Percentiles rank a stretch among this genome's conserved stretches.
Evolutionary conservation across 2,329 filamentous ascomycete species (phyloP).

Genomic region (Herpotrichia juniperi): DNA sequence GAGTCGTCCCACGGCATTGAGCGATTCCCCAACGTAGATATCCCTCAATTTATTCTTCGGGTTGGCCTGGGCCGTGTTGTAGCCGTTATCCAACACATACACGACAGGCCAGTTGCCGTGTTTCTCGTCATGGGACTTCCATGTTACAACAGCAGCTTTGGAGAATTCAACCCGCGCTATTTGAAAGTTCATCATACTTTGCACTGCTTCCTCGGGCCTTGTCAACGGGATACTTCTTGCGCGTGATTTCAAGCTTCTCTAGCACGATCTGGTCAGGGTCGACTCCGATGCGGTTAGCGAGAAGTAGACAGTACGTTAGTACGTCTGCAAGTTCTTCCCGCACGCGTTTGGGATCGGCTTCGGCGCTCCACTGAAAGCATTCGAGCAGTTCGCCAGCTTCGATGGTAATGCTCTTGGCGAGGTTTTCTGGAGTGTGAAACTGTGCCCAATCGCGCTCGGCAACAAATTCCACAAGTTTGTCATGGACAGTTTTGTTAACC

Average conservation of each 20-base stretch:
- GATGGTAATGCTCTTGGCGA: conserved; percentile 18
- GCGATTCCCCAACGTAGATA: no score
- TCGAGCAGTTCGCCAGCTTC: conserved; percentile 19
- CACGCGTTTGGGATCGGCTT: conserved; percentile 14
- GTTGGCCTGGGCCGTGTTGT: no score
- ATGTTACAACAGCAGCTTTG: conserved; percentile 11
- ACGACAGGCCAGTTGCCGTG: no score
- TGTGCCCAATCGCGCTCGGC: conserved; percentile 21
- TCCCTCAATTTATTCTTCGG: no score
- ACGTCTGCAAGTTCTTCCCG: conserved; percentile 18
- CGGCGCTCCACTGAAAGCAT: conserved; percentile 18
- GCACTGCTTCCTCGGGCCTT: conserved; percentile 14
- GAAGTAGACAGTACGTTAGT: conserved; percentile 15
- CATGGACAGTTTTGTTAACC: conserved; percentile 12
- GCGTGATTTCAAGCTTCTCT: conserved; percentile 18
- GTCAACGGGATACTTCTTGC: conserved; percentile 20
- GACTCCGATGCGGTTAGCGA: conserved; percentile 13
- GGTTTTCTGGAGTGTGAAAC: conserved; percentile 20
- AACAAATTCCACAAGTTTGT: conserved; percentile 16
- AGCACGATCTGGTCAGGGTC: conserved; percentile 16
- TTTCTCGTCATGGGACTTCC: conserved; percentile 12
- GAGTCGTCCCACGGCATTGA: no score
- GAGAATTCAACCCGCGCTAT: conserved; percentile 17
- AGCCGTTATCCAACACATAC: no score
- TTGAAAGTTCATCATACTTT: conserved; percentile 17